A percentile compares a stretch with the other conserved stretches of the same genome.
phyloP scores from a whole-genome alignment of 352 stramenopile genomes.

The Phytophthora ramorum region DNA sequence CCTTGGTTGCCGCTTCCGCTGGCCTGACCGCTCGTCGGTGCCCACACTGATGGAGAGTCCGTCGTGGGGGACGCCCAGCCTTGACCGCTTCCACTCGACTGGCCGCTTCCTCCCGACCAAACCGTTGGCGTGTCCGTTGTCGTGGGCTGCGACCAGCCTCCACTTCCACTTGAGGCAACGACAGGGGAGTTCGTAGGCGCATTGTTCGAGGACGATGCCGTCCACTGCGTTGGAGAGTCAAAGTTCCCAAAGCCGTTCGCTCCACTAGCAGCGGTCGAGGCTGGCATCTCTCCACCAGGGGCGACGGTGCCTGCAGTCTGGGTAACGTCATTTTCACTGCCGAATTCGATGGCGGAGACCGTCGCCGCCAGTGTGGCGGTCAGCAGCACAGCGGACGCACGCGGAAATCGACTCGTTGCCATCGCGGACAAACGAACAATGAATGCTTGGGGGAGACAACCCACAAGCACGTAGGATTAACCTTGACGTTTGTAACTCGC shows the following conservation, averaged over 20 bases:
- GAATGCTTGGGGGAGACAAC: not conserved
- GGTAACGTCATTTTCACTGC: conserved; percentile 15
- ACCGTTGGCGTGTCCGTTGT: conserved; percentile 12
- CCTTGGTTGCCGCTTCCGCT: not conserved
- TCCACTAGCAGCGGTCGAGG: not conserved
- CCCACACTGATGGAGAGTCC: conserved; percentile 1
- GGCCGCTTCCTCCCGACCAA: conserved; percentile 9
- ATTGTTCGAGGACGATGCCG: conserved; percentile 7
- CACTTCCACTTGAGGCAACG: not conserved
- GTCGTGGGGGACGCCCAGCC: not conserved
- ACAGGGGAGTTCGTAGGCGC: not conserved
- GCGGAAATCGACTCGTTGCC: conserved; percentile 16
- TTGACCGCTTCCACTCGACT: conserved; percentile 9
- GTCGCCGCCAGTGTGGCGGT: conserved; percentile 4
- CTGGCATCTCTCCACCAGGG: not conserved
- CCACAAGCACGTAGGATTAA: conserved; percentile 3
- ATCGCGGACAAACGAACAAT: conserved; percentile 22
- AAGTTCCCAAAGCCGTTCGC: conserved; percentile 20
- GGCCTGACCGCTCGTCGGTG: not conserved
- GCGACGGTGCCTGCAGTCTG: conserved; percentile 22
- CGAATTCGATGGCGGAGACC: conserved; percentile 23
- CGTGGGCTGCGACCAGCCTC: conserved; percentile 10
- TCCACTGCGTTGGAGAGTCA: conserved; percentile 11
- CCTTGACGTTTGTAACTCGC: conserved; percentile 3
- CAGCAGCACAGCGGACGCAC: conserved; percentile 15